Evolutionary conservation across 805 yeast genomes (phyloP), one percentile per base, ranked within the genome.

Genomic region (Candida qinlingensis): DNA sequence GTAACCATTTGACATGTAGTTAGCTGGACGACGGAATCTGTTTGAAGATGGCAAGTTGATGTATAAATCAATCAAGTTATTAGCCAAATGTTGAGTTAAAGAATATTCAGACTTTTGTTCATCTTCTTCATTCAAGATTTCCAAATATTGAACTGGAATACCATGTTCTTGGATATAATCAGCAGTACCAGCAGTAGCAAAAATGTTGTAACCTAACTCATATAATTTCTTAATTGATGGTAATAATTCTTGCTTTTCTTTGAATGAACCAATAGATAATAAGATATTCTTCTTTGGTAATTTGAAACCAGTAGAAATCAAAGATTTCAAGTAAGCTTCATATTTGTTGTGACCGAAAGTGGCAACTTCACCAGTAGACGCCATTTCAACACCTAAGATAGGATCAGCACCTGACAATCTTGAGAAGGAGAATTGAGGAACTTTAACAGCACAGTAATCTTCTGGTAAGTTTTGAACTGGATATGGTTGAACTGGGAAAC

Each of bases 131-230:
- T 74, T 69, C 70, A 92, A 74, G 45, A 90, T 87, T 73, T 94
- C 99, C 67, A 94, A 79, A 72, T 89, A 95, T 72, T 90, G 91
- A 51, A 94, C 97, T 46, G 97, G 96, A 56, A 94, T 77, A 44
- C 83, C 86, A 67, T 94, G 96, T 70, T 94, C 99, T 67, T 87
- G 89, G 62, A 94, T 83, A 74, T 94, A 94, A 70, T 94, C 99
- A 55, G 98, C 96, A 56, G 99, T 94, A 75, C 99, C 99, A 30
- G 98, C 89, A 56, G 99, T 94, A 40, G 98, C 99, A 72, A 90
- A 95, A 61, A 94, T 74, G 62, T 85, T 84, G 78, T 75, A 94
- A 50, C 97, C 98, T 68, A 88, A 71, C 66, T 87, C 87, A 68
- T 82, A 74, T 52, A 94, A 75, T 65, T 82, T 86, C 69, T 76